Conservation (phyloP, 2,329 filamentous ascomycete species). For the Colletotrichum tropicicola region DNA sequence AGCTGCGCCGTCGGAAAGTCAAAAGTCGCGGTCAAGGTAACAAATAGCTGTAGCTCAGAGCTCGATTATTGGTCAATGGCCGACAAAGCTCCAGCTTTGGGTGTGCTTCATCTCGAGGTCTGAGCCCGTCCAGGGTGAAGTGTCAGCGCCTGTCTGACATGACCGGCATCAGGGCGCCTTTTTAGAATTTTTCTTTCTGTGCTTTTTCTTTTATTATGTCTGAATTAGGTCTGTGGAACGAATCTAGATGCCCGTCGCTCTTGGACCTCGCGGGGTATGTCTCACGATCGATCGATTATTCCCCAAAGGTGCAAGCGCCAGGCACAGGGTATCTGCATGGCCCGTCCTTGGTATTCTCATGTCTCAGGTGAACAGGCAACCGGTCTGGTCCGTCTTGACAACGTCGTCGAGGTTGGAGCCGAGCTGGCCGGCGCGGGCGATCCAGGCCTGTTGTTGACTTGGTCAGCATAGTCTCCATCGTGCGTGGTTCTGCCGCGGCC, state of each 20-base stretch:
- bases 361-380: slow-evolving; percentile 35
- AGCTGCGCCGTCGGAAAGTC: background rate
- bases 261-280: background rate
- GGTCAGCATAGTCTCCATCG: background rate
- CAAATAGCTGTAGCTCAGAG: background rate
- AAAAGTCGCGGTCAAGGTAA: background rate
- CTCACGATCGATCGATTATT: too few species aligned
- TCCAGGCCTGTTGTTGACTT: slow-evolving; percentile 34
- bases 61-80: slow-evolving; percentile 19
- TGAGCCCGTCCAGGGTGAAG: background rate
- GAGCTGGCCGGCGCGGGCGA: slow-evolving; percentile 35
- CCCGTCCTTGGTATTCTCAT: background rate
- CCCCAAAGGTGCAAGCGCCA: slow-evolving; percentile 4
- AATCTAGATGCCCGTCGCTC: background rate
- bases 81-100: background rate
- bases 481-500: background rate
- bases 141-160: background rate
- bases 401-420: slow-evolving; percentile 37
- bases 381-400: slow-evolving; percentile 38
- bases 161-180: background rate
- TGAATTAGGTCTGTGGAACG: background rate
- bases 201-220: background rate
- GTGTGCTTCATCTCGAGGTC: slow-evolving; percentile 1
- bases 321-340: background rate
- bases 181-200: background rate